These are phyloP conservation scores for Citrullus colocynthis DNA, from an alignment of 306 rosid genomes.

Conservation along the genomic window DNA sequence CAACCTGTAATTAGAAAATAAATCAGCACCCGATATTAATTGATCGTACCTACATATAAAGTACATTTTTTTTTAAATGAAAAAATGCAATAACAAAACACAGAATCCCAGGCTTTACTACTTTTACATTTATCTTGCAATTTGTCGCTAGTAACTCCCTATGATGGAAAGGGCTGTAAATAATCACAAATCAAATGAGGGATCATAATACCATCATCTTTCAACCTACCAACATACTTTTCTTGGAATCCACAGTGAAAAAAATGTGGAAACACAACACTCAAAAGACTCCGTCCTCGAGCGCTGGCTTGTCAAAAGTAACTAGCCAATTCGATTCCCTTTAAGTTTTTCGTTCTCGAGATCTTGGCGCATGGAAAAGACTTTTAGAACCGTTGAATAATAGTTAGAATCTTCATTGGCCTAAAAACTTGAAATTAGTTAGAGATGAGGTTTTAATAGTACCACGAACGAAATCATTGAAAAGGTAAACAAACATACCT, in stretches of 20 bases:
- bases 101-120: no score
- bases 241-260: background rate
- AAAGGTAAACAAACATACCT: conserved; percentile 20
- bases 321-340: background rate
- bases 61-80: no score
- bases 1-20: no score
- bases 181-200: no score
- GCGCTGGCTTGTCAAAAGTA: background rate
- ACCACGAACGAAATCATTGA: background rate
- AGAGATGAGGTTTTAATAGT: background rate
- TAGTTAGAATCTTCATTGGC: background rate
- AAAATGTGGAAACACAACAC: background rate
- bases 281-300: background rate
- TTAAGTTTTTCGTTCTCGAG: background rate
- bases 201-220: no score
- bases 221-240: background rate
- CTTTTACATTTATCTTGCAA: no score
- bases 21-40: no score
- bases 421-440: background rate
- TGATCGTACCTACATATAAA: no score
- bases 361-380: background rate
- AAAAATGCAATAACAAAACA: no score
- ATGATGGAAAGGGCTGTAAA: background rate
- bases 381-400: background rate
- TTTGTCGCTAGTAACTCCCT: no score